Base-by-base conservation (phyloP, 2,329 filamentous ascomycete species). In the Claviceps cyperi region DNA sequence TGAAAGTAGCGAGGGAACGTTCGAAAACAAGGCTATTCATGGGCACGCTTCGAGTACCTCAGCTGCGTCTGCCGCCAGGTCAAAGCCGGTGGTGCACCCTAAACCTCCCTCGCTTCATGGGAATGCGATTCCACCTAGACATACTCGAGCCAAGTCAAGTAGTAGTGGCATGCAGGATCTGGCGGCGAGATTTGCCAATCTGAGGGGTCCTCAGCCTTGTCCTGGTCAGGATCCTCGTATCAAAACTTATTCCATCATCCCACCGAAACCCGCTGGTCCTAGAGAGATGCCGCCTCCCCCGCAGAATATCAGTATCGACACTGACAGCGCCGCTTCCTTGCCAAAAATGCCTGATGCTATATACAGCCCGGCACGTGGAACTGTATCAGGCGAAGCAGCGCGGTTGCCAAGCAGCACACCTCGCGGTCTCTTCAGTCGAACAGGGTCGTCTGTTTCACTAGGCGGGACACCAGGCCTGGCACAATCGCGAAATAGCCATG, bases 361-460 rank as follows among this genome's bases (percentile, higher is more conserved):
- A 4, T 90, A 89, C 60, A 88, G 81, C 57, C 85, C 85, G n/a
- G 82, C 82, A 1, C 75, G 84, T 36, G 86, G 85, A 28, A 84
- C 80, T 50, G 72, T 83, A 4, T 80, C 81, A 3, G 78, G 76
- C 22, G 80, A 81, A 52, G 74, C 78, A 22, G 76, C 84, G 8
- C 75, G 81, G 40, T 73, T 81, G 2, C 84, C 83, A 1, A 73
- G 81, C 22, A 82, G 77, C 57, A 81, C 78, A 3, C 75, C 81
- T 1, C 72, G 82, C 15, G 79, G 77, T 54, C 74, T 82, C 59
- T 81, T 80, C 47, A 78, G 75, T 49, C 72, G 80, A 43, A 78
- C 74, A 19, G 75, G 74, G 35, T 83, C 81, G 0, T 62, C 73
- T 3, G 60, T 64, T 1, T 74, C 73, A 1, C 24, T 59, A 2